phyloP scores from a whole-genome alignment of 1,139 yeast species.

The Kluyveromyces sp. region DNA sequence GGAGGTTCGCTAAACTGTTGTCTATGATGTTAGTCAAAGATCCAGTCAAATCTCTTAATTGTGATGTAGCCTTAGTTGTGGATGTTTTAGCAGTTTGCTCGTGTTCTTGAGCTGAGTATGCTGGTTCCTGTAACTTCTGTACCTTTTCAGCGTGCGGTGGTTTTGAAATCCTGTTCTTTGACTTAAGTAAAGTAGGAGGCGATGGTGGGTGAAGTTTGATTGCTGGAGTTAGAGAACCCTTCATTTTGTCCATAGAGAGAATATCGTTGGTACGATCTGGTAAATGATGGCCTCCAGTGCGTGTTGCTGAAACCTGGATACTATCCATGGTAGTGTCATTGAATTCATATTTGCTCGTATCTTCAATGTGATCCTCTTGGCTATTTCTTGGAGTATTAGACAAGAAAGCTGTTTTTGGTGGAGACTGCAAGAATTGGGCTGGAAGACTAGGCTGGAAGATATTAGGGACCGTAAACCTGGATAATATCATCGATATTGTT shows the following conservation, averaged over 20 bases:
- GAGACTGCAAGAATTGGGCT: slow-evolving; percentile 3
- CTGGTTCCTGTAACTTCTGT: neutral
- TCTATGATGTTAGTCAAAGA: slow-evolving; percentile 8
- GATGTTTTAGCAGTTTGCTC: too few species aligned
- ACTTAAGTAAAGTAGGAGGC: slow-evolving; percentile 2
- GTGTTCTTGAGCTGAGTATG: neutral
- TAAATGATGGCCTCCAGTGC: neutral
- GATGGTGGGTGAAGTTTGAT: slow-evolving; percentile 5
- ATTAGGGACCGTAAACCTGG: slow-evolving; percentile 27
- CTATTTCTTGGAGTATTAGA: slow-evolving; percentile 4
- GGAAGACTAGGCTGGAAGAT: slow-evolving; percentile 2
- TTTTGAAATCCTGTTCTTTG: neutral
- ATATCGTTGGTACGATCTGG: neutral
- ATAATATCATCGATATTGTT: slow-evolving; percentile 28
- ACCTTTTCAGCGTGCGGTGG: neutral
- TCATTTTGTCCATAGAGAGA: slow-evolving; percentile 2
- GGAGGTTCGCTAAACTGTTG: slow-evolving; percentile 6
- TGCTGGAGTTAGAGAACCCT: slow-evolving; percentile 4
- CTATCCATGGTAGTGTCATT: slow-evolving; percentile 2
- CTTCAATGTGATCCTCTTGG: slow-evolving; percentile 3
- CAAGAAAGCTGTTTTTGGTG: slow-evolving; percentile 3
- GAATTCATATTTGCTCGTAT: neutral
- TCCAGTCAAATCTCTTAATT: slow-evolving; percentile 7
- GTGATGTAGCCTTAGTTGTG: slow-evolving; percentile 4
- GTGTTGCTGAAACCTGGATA: neutral